Evolutionary conservation across 2,329 filamentous ascomycete species (phyloP).

Genomic region (Cladosporium sphaerospermum): DNA sequence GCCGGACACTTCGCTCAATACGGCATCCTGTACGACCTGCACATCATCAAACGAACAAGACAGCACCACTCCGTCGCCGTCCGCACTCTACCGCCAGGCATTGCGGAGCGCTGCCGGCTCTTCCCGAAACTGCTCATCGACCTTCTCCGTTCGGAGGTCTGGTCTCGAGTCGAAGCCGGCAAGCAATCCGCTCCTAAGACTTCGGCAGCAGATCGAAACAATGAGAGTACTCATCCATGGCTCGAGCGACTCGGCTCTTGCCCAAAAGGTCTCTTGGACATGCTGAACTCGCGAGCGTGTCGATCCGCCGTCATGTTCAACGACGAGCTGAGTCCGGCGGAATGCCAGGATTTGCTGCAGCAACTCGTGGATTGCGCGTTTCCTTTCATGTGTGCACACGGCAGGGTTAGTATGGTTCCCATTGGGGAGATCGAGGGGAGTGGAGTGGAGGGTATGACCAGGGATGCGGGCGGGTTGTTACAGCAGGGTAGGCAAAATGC

Average conservation of each 20-base stretch:
- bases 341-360: constrained; percentile 55
- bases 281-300: constrained; percentile 70
- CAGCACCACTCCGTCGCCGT: constrained; percentile 35
- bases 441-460: background rate
- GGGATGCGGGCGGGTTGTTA: too few species aligned
- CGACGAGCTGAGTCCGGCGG: constrained; percentile 52
- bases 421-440: constrained; percentile 18
- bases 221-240: constrained; percentile 40
- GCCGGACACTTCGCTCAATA: constrained; percentile 59
- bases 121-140: constrained; percentile 68
- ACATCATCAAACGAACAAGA: background rate
- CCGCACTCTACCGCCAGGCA: constrained; percentile 59
- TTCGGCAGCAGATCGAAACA: background rate
- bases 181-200: background rate
- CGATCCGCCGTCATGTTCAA: constrained; percentile 84
- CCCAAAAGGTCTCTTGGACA: constrained; percentile 67
- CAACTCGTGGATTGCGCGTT: constrained; percentile 59
- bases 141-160: constrained; percentile 68
- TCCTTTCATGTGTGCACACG: constrained; percentile 81
- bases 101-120: constrained; percentile 66
- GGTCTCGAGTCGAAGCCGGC: constrained; percentile 34
- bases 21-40: constrained; percentile 65
- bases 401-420: constrained; percentile 49
- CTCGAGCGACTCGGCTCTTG: constrained; percentile 60
- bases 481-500: too few species aligned